These are phyloP conservation scores for Chaetomidium leptoderma DNA, from an alignment of 495 filamentous ascomycete genomes.

Conservation along the genomic window DNA sequence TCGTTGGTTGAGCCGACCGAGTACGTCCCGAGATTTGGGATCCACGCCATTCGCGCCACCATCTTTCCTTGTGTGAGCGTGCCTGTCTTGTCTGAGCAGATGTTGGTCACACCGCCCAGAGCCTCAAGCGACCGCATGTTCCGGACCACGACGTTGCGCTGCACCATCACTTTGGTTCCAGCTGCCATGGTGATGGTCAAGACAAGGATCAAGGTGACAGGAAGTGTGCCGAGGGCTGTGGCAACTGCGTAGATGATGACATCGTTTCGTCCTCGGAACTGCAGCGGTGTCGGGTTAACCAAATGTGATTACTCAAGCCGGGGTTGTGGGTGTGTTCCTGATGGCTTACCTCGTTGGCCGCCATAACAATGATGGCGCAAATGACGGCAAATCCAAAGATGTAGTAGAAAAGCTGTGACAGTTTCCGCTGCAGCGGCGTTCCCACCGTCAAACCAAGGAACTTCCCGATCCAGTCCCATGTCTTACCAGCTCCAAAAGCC, in stretches of 20 bases:
- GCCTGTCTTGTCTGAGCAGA: slow-evolving; percentile 84
- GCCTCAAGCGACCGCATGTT: slow-evolving; percentile 74
- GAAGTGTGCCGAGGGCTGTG: slow-evolving; percentile 63
- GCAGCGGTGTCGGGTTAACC: neutral
- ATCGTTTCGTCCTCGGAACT: slow-evolving; percentile 42
- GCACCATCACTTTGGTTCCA: too few relatives aligned
- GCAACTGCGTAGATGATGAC: slow-evolving; percentile 79
- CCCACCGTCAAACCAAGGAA: too few relatives aligned
- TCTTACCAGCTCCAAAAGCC: too few relatives aligned
- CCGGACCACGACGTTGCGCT: slow-evolving; percentile 67
- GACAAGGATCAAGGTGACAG: slow-evolving; percentile 63
- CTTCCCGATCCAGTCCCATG: too few relatives aligned
- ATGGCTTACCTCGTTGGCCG: too few relatives aligned
- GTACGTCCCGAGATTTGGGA: slow-evolving; percentile 53
- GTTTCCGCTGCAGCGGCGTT: slow-evolving; percentile 16
- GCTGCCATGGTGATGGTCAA: slow-evolving; percentile 68
- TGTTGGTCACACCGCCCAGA: slow-evolving; percentile 77
- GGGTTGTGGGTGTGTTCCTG: too few relatives aligned
- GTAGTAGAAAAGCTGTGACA: slow-evolving; percentile 10
- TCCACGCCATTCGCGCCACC: slow-evolving; percentile 73
- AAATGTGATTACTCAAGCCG: slow-evolving; percentile 1
- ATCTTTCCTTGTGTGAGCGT: slow-evolving; percentile 71
- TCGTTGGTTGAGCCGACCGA: slow-evolving; percentile 52
- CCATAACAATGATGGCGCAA: slow-evolving; percentile 12
- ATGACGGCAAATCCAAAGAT: slow-evolving; percentile 12